Conservation (phyloP, 257 asterid genomes). For the Vinca minor region DNA sequence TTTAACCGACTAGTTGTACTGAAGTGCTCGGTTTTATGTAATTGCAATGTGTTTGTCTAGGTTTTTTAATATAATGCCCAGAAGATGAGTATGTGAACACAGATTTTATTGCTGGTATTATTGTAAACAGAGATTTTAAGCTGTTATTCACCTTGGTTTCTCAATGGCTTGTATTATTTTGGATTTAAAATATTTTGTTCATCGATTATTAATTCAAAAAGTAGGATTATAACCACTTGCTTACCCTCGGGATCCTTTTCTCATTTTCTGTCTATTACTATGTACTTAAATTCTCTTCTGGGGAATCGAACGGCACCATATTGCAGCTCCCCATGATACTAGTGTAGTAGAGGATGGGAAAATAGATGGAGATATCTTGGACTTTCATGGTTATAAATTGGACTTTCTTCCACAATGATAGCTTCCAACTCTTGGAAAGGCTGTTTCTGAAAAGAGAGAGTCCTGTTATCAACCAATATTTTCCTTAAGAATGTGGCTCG, state of each 20-base stretch:
- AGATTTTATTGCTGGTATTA: not conserved
- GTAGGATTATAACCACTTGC: no score
- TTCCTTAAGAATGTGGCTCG: conserved; percentile 81
- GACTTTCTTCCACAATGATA: conserved; percentile 71
- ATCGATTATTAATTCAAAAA: no score
- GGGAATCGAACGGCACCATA: no score
- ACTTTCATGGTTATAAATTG: conserved; percentile 41
- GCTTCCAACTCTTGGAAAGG: conserved; percentile 95
- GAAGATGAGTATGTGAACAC: conserved; percentile 3
- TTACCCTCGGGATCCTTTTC: no score
- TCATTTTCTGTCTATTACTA: no score
- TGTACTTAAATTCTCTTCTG: no score
- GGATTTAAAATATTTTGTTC: not conserved
- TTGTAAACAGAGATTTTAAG: not conserved
- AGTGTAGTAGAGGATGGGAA: no score
- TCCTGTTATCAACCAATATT: conserved; percentile 64
- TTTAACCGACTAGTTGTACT: conserved; percentile 6
- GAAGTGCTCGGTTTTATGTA: conserved; percentile 9
- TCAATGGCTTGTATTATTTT: not conserved
- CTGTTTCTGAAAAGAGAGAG: conserved; percentile 59
- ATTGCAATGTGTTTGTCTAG: conserved; percentile 14
- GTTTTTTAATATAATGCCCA: conserved; percentile 7
- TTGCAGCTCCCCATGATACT: no score
- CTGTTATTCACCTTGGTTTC: conserved; percentile 8
- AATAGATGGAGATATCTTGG: no score